phyloP scores from a whole-genome alignment of 2,329 filamentous ascomycete species.

The Daldinia eschscholtzii region DNA sequence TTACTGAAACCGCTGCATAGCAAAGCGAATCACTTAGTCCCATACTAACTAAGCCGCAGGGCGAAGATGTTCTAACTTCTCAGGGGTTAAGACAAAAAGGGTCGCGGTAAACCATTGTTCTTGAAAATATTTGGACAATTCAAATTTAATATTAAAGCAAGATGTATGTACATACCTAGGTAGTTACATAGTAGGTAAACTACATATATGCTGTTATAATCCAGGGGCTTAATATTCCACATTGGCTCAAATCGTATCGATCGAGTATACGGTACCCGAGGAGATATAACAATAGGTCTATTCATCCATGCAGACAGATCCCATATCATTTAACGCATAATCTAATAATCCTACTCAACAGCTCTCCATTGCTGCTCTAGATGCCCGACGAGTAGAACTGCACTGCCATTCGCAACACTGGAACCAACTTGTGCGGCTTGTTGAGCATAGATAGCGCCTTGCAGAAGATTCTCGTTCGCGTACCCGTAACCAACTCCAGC shows the following conservation, averaged over 20 bases:
- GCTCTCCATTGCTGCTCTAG: conserved; percentile 54
- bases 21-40: conserved; percentile 6
- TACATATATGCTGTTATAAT: neutral
- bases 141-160: neutral
- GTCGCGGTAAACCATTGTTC: neutral
- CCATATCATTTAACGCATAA: neutral
- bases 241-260: neutral
- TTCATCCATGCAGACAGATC: neutral
- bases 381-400: conserved; percentile 44
- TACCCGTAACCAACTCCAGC: conserved; percentile 52
- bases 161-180: neutral
- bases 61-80: conserved; percentile 2
- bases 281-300: neutral
- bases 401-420: conserved; percentile 1
- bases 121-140: neutral
- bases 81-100: conserved; percentile 10
- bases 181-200: too few species aligned
- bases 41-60: neutral
- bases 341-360: conserved; percentile 49
- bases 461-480: conserved; percentile 49
- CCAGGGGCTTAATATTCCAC: neutral
- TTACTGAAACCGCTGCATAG: conserved; percentile 2
- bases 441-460: conserved; percentile 52
- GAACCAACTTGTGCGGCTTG: conserved; percentile 46
- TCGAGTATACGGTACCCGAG: neutral